Conservation (phyloP, 2,329 filamentous ascomycete genomes). For the Tolypocladium pustulatum region DNA sequence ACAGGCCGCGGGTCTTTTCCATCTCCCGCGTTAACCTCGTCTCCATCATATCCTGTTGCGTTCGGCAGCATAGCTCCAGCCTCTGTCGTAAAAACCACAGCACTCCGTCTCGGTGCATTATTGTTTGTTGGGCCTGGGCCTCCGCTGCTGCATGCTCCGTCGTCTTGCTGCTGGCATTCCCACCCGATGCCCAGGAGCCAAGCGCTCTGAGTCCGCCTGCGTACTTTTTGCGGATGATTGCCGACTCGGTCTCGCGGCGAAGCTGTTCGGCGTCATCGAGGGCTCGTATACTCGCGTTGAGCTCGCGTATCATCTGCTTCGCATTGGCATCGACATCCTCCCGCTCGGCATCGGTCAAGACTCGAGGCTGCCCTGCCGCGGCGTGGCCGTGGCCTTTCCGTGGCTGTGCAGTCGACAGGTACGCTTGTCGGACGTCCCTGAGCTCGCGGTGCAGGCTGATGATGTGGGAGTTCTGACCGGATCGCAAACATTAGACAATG, state of each 20-base stretch:
- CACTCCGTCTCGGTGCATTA: conserved; percentile 68
- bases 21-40: conserved; percentile 72
- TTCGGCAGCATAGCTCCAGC: conserved; percentile 64
- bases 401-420: conserved; percentile 71
- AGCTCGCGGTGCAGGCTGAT: conserved; percentile 70
- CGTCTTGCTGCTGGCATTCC: conserved; percentile 35
- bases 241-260: conserved; percentile 63
- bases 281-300: conserved; percentile 70
- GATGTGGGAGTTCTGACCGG: conserved; percentile 69
- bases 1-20: conserved; percentile 79
- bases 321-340: conserved; percentile 82
- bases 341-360: conserved; percentile 70
- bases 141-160: conserved; percentile 65
- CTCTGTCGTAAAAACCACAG: conserved; percentile 70
- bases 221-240: conserved; percentile 61
- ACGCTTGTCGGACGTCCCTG: conserved; percentile 73
- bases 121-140: conserved; percentile 53
- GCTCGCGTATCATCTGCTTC: conserved; percentile 73
- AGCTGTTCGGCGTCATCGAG: conserved; percentile 76
- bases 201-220: conserved; percentile 53
- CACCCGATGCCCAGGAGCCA: conserved; percentile 55
- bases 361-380: conserved; percentile 33
- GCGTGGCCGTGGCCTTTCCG: conserved; percentile 41
- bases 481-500: neutral
- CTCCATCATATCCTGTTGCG: conserved; percentile 90